A percentile compares a stretch with the other conserved stretches of the same genome.
Conservation (phyloP, 768 basidiomycete species). For the Lyophyllum semitale region DNA sequence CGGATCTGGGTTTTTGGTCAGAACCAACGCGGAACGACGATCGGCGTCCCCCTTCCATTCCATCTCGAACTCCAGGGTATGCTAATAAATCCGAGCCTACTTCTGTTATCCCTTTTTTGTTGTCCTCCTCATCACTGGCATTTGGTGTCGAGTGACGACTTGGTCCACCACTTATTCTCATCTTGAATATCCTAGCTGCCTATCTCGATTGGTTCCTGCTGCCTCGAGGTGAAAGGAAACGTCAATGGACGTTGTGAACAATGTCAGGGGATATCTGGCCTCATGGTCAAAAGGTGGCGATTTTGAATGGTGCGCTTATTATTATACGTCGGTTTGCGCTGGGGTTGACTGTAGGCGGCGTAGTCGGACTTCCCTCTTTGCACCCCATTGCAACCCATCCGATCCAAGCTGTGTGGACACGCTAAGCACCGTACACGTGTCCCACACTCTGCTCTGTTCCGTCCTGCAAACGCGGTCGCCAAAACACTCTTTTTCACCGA, state of each 20-base stretch:
- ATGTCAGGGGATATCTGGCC: constrained; percentile 48
- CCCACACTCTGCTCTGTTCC: constrained; percentile 67
- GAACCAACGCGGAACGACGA: too few species aligned
- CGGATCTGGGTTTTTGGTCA: too few species aligned
- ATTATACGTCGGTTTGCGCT: constrained; percentile 14
- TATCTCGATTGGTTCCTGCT: neutral
- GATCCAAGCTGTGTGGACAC: constrained; percentile 54
- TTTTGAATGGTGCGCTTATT: constrained; percentile 54
- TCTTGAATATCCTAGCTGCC: neutral
- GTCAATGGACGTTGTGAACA: constrained; percentile 62
- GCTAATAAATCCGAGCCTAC: too few species aligned
- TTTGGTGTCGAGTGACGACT: too few species aligned
- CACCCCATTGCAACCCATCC: constrained; percentile 59
- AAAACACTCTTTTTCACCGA: constrained; percentile 45
- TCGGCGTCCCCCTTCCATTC: too few species aligned
- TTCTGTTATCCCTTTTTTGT: too few species aligned
- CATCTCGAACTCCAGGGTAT: too few species aligned
- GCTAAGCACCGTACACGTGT: constrained; percentile 65
- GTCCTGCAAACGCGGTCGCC: constrained; percentile 59
- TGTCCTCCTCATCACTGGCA: too few species aligned
- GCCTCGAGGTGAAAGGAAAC: neutral
- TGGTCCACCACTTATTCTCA: neutral
- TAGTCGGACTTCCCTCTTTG: constrained; percentile 64
- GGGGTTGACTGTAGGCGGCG: constrained; percentile 17
- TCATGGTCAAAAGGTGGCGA: constrained; percentile 64